Evolutionary conservation across 306 rosid genomes (phyloP), one percentile per base, ranked within the genome.

Genomic region (Senna tora): DNA sequence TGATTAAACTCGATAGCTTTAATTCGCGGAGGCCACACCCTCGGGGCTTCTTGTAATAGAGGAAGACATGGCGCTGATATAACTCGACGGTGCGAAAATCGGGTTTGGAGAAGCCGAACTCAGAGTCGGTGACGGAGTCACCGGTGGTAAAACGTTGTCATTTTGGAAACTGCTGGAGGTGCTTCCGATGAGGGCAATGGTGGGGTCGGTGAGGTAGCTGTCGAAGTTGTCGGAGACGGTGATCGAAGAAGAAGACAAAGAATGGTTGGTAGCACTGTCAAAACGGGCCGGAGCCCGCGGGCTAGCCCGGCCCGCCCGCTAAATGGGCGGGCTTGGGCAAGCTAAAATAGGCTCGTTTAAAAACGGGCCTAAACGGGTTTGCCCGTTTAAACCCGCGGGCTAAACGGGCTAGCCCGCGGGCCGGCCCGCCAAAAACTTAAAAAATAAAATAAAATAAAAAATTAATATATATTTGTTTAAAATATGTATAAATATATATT

Each of bases 1-100:
- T 91, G 86, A 81, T 88, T 89, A 45, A 86, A 86, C 80, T 88
- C 91, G 5, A 87, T 81, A 39, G 91, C 89, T 75, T 86, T 89
- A 43, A 88, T 84, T 66, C 91, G 75, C 11, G 86, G 75, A 15
- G 94, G 94, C 94, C 94, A 88, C 15, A 80, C 71, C 77, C n/a
- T n/a, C 65, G 52, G 1, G 94, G 94, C 32, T 78, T 86, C 86
- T 86, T 88, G 59, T 88, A 88, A 71, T 91, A 88, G 39, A 88
- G 71, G 60, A 88, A 84, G 53, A 88, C 90, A 42, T 88, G 94
- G 9, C 94, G 82, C 17, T 77, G 68, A 32, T 88, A 86, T 66
- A 57, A 81, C 59, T 86, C 89, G 13, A 88, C 94, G n/a, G 94
- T 81, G 28, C 84, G 58, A 39, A 86, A 88, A 52, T 86, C 86